Conservation (phyloP, 768 basidiomycete genomes). For the Amanita subjunquillea region DNA sequence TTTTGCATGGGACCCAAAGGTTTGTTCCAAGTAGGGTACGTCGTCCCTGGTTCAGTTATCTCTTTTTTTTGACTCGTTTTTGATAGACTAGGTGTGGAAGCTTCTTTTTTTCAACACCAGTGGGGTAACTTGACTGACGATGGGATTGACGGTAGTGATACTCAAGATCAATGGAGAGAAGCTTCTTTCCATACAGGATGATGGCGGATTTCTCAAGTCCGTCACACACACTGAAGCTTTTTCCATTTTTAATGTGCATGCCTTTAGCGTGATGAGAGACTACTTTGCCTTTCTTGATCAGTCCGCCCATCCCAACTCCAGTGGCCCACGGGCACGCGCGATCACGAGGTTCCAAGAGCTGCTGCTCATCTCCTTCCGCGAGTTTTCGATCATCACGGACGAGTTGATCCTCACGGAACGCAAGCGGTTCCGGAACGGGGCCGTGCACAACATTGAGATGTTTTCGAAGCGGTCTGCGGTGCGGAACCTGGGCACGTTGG, state of each 20-base stretch:
- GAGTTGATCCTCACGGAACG: conserved; percentile 88
- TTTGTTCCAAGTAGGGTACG: conserved; percentile 95
- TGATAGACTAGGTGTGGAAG: conserved; percentile 42
- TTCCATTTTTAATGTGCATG: too few species aligned
- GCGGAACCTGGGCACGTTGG: conserved; percentile 73
- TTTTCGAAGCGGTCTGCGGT: conserved; percentile 91
- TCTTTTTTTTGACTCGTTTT: conserved; percentile 10
- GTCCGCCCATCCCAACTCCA: conserved; percentile 84
- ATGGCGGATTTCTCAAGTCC: conserved; percentile 92
- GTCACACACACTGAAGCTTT: conserved; percentile 9
- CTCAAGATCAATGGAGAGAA: conserved; percentile 96
- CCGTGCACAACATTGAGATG: conserved; percentile 85
- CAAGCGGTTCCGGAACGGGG: conserved; percentile 74
- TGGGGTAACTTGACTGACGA: conserved; percentile 9
- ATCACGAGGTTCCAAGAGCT: conserved; percentile 98
- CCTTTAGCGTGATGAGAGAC: conserved; percentile 75
- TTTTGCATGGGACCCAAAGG: conserved; percentile 99
- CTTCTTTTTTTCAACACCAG: neutral
- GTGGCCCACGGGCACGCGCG: conserved; percentile 81
- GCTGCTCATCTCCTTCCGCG: conserved; percentile 92
- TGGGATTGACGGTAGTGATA: conserved; percentile 46
- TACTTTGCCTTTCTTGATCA: conserved; percentile 92
- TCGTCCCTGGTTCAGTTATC: conserved; percentile 4
- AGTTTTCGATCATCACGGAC: conserved; percentile 93
- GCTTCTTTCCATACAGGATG: conserved; percentile 87